These are phyloP conservation scores for Tetratostichococcus sp. DNA, from an alignment of 139 green algal species.

Conservation along the genomic window DNA sequence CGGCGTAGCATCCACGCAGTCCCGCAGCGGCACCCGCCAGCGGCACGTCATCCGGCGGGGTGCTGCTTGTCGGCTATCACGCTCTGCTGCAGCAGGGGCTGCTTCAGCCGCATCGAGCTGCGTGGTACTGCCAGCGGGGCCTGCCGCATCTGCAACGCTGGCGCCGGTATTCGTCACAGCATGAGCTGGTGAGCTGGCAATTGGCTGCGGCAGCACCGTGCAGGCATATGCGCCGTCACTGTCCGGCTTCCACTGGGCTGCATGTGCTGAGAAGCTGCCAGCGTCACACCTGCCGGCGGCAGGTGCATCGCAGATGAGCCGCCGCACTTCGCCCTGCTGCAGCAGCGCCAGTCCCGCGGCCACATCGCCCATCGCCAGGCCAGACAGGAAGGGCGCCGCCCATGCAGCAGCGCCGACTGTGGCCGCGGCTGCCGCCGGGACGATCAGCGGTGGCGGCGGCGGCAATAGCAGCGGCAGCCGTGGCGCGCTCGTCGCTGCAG, in stretches of 20 bases:
- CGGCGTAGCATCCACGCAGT: conserved; percentile 27
- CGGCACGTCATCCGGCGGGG: neutral
- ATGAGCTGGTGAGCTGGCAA: no score
- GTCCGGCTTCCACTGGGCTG: no score
- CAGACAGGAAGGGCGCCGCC: neutral
- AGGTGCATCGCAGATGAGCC: conserved; percentile 5
- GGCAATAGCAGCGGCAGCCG: no score
- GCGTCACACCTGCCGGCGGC: neutral
- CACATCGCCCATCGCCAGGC: no score
- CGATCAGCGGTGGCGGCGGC: conserved; percentile 14
- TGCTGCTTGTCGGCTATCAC: neutral
- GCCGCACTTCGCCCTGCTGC: neutral
- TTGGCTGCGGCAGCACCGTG: no score
- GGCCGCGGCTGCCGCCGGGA: conserved; percentile 4
- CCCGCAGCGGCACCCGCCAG: conserved; percentile 15
- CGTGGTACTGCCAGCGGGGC: no score
- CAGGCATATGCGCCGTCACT: no score
- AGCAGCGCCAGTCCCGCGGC: neutral
- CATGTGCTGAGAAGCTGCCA: no score
- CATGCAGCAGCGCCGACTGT: neutral
- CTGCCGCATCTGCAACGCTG: no score
- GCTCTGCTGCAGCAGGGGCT: neutral
- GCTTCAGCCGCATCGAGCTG: neutral
- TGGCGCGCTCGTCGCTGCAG: no score
- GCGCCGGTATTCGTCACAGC: no score